A percentile compares a stretch with the other conserved stretches of the same genome.
phyloP scores from a whole-genome alignment of 164 flowering plant species.

The Sedum album region DNA sequence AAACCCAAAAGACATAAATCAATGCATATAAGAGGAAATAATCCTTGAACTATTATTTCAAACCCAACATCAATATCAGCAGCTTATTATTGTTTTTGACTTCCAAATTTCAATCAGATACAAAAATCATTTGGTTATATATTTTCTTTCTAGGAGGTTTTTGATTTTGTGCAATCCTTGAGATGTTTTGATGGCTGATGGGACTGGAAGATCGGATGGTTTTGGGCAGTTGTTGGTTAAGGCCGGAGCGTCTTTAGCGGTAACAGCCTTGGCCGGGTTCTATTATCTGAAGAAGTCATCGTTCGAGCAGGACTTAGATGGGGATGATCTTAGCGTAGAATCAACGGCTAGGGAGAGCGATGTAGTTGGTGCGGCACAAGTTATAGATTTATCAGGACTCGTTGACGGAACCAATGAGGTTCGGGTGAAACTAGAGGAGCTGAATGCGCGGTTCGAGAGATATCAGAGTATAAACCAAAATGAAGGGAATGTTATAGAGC shows the following conservation, averaged over 20 bases:
- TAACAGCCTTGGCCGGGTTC: not conserved
- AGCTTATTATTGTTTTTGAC: not conserved
- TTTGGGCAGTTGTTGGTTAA: not conserved
- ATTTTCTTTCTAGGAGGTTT: not conserved
- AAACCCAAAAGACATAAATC: not conserved
- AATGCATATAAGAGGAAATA: too few relatives aligned
- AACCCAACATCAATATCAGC: not conserved
- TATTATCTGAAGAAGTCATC: not conserved
- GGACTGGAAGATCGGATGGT: not conserved
- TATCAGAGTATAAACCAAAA: not conserved
- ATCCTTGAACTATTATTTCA: not conserved
- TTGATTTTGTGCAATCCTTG: not conserved
- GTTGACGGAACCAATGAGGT: not conserved
- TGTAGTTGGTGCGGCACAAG: not conserved
- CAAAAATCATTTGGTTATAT: too few relatives aligned
- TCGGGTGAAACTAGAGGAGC: not conserved
- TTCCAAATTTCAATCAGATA: too few relatives aligned
- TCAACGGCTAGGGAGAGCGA: not conserved
- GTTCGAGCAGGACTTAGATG: not conserved
- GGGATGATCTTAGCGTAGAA: not conserved
- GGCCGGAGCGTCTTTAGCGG: not conserved
- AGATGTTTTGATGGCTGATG: not conserved
- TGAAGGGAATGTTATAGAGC: conserved; percentile 23
- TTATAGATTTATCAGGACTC: not conserved
- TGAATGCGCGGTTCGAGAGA: not conserved